Base-by-base conservation (phyloP, 2,329 filamentous ascomycete species). In the Penicillium paneum region DNA sequence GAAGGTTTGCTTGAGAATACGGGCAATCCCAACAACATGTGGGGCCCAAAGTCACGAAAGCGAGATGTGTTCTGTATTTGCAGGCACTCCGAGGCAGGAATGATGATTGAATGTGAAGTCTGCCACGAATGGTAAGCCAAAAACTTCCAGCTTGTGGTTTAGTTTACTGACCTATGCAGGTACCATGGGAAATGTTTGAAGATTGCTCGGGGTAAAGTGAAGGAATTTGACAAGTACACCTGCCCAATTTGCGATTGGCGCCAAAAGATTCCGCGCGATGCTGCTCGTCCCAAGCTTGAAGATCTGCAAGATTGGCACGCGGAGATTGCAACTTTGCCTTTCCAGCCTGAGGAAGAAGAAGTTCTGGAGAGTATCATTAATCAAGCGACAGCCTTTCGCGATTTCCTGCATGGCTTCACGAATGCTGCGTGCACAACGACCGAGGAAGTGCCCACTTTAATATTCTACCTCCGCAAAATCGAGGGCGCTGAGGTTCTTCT, bases 81-180 rank as follows among this genome's bases (percentile, higher is more conserved):
- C 75, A 86, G 94, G 56, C 90, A 87, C 59, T 84, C 91, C 7
- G 94, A 99, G 74, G 91, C 93, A 35, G 94, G 94, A 48, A 95
- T 97, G 88, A 99, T 99, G 94, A 97, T 99, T 65, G 94, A 99
- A 74, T 99, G 94, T 71, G 94, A 97, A 71, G 81, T 97, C 36
- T 99, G 94, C 74, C 93, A 97, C 67, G 94, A 99, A 77, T 99
- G 94, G 94, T 92, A 73, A 78, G 86, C 78, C 19, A 28, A 36
- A 6, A 46, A 8, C 19, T 12, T 28, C 31, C 10, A 3, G 21
- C 3, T 56, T 26, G 24, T 15, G 17, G 17, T 13, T 44, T 40
- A 41, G 38, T 54, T 32, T 34, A 46, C 64, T 77, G 66, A 77
- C 52, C 49, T 38, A 45, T 26, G 8, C 57, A 92, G 89, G 89